A percentile compares a stretch with the other conserved stretches of the same genome.
Conservation (phyloP, 1,284 basidiomycete genomes). For the Clitocybe nebularis region DNA sequence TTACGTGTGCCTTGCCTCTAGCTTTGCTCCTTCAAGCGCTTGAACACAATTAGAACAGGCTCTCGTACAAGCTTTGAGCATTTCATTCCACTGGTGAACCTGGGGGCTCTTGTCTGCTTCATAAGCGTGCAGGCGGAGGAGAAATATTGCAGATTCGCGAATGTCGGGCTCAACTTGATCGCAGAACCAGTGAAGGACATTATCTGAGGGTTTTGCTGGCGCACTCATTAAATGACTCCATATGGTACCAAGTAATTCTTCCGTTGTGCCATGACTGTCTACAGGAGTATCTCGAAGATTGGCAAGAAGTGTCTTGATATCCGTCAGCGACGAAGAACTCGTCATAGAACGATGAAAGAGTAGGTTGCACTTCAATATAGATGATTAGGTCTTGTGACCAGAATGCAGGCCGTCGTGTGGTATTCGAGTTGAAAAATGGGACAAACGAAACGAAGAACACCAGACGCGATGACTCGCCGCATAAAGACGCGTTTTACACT, state of each 20-base stretch:
- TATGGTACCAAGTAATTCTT: slow-evolving; percentile 49
- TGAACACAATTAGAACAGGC: slow-evolving; percentile 68
- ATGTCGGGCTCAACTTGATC: slow-evolving; percentile 46
- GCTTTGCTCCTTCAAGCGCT: slow-evolving; percentile 60
- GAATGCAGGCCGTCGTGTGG: too few relatives aligned
- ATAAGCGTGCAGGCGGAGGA: slow-evolving; percentile 79
- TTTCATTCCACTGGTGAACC: slow-evolving; percentile 69
- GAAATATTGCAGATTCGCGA: slow-evolving; percentile 67
- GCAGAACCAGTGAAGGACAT: slow-evolving; percentile 71
- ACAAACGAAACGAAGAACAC: too few relatives aligned
- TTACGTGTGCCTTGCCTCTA: slow-evolving; percentile 62
- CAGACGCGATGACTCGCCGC: too few relatives aligned
- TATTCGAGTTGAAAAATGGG: too few relatives aligned
- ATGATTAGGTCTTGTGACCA: too few relatives aligned
- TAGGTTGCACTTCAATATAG: too few relatives aligned
- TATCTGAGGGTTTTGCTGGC: slow-evolving; percentile 30
- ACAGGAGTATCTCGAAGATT: slow-evolving; percentile 54
- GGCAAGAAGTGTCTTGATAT: slow-evolving; percentile 43
- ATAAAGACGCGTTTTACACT: too few relatives aligned
- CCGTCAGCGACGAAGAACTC: slow-evolving; percentile 17
- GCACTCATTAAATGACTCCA: slow-evolving; percentile 54
- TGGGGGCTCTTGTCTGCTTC: slow-evolving; percentile 48
- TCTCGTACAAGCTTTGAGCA: slow-evolving; percentile 51
- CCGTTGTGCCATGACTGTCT: slow-evolving; percentile 41
- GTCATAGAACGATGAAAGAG: slow-evolving; percentile 13